Evolutionary conservation across 2,329 filamentous ascomycete genomes (phyloP).

Genomic region (Phyllosticta citrichinensis): DNA sequence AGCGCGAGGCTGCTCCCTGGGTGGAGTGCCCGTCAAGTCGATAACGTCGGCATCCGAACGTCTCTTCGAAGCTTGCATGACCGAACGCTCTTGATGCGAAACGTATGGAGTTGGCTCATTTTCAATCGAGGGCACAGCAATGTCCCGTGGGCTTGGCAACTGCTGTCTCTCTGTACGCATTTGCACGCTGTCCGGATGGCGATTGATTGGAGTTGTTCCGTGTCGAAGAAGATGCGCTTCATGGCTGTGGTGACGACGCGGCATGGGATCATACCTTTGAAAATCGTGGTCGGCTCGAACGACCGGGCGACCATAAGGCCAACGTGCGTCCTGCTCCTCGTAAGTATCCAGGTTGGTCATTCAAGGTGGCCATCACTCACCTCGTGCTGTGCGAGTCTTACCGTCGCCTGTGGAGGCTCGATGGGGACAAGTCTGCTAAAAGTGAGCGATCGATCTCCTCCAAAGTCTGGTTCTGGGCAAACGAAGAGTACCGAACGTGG

Average conservation of each 20-base stretch:
- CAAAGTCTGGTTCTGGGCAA: neutral
- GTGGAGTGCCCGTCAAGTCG: constrained; percentile 1
- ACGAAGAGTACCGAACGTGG: neutral
- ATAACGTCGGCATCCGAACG: neutral
- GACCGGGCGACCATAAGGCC: neutral
- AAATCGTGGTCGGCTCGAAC: neutral
- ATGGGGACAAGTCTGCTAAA: neutral
- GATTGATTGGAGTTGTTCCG: neutral
- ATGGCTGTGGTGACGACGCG: neutral
- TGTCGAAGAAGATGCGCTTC: neutral
- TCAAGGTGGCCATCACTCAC: neutral
- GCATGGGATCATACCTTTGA: neutral
- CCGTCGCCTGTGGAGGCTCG: neutral
- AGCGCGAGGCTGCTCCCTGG: neutral
- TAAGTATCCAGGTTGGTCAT: neutral
- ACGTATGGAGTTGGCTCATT: neutral
- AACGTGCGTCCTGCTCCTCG: neutral
- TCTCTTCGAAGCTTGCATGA: neutral
- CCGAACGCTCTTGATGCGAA: constrained; percentile 8
- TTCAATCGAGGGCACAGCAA: neutral
- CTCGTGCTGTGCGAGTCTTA: neutral
- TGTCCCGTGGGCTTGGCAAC: neutral
- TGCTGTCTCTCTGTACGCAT: constrained; percentile 2
- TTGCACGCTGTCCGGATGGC: neutral
- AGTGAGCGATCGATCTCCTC: neutral